Percentiles rank a stretch among this genome's conserved stretches.
These are phyloP conservation scores for Gastrolobium villosum DNA, from an alignment of 306 rosid genomes.

Conservation along the genomic window DNA sequence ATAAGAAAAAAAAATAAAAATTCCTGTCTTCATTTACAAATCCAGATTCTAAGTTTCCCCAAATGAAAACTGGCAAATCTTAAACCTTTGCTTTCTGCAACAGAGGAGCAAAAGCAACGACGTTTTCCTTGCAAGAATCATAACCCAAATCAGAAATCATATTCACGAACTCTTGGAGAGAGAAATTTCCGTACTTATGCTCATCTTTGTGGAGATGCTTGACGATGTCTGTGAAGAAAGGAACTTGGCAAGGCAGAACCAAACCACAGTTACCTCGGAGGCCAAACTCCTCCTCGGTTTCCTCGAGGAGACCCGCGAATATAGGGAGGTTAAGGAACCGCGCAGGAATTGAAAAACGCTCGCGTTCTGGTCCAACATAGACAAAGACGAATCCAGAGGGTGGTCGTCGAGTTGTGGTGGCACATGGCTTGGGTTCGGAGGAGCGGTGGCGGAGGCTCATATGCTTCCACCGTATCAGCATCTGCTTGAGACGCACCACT, in stretches of 20 bases:
- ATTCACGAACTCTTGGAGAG: conserved; percentile 40
- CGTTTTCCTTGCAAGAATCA: conserved; percentile 52
- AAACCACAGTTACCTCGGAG: conserved; percentile 49
- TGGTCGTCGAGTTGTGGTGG: not conserved
- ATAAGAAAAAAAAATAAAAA: not conserved
- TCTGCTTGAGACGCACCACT: conserved; percentile 54
- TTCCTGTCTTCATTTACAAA: conserved; percentile 33
- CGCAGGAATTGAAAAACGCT: conserved; percentile 60
- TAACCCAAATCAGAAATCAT: conserved; percentile 31
- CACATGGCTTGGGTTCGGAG: not conserved
- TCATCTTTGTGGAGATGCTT: conserved; percentile 42
- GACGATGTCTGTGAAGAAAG: conserved; percentile 41
- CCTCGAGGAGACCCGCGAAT: conserved; percentile 48
- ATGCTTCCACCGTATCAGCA: conserved; percentile 42
- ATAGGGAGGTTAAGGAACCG: conserved; percentile 64
- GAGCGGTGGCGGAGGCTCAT: conserved; percentile 34
- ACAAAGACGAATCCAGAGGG: conserved; percentile 58
- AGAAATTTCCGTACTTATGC: conserved; percentile 31
- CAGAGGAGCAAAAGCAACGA: conserved; percentile 44
- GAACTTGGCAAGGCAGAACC: conserved; percentile 49
- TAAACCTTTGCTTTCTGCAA: conserved; percentile 40
- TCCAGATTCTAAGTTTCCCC: not conserved
- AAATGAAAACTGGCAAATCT: conserved; percentile 2
- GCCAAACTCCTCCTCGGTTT: conserved; percentile 64
- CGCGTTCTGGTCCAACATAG: conserved; percentile 56